phyloP scores from a whole-genome alignment of 495 filamentous ascomycete genomes.

The Penicillium roqueforti region DNA sequence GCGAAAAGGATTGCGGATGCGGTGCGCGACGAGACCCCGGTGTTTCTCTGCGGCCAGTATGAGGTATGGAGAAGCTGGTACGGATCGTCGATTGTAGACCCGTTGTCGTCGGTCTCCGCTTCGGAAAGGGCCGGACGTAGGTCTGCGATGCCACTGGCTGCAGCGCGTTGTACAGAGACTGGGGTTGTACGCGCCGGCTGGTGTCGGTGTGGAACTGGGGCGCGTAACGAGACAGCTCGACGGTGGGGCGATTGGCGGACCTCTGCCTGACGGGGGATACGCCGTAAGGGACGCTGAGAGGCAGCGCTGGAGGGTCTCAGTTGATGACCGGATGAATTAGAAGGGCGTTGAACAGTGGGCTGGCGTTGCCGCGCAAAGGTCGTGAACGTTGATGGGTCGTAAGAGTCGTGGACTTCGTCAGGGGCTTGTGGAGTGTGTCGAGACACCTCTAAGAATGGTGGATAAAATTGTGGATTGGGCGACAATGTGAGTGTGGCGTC shows the following conservation, averaged over 20 bases:
- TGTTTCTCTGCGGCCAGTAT: constrained; percentile 52
- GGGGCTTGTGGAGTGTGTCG: constrained; percentile 31
- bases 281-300: constrained; percentile 48
- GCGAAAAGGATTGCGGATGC: constrained; percentile 82
- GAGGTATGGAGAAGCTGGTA: constrained; percentile 35
- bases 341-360: constrained; percentile 40
- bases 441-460: constrained; percentile 40
- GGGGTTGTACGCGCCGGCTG: constrained; percentile 30
- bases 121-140: constrained; percentile 36
- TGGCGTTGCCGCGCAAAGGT: constrained; percentile 55
- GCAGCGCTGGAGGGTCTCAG: constrained; percentile 50
- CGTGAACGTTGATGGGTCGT: constrained; percentile 51
- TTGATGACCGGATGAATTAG: constrained; percentile 27
- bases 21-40: constrained; percentile 59
- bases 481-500: constrained; percentile 34
- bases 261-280: constrained; percentile 37
- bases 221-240: constrained; percentile 38
- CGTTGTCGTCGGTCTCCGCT: constrained; percentile 39
- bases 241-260: constrained; percentile 32
- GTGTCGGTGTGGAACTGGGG: constrained; percentile 19
- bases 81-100: constrained; percentile 36
- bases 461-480: constrained; percentile 20
- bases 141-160: constrained; percentile 24
- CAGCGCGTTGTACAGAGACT: constrained; percentile 22
- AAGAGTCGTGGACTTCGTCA: constrained; percentile 59